Evolutionary conservation across 2,329 filamentous ascomycete genomes (phyloP), one percentile per base, ranked within the genome.

Genomic region (Zalaria sp.): DNA sequence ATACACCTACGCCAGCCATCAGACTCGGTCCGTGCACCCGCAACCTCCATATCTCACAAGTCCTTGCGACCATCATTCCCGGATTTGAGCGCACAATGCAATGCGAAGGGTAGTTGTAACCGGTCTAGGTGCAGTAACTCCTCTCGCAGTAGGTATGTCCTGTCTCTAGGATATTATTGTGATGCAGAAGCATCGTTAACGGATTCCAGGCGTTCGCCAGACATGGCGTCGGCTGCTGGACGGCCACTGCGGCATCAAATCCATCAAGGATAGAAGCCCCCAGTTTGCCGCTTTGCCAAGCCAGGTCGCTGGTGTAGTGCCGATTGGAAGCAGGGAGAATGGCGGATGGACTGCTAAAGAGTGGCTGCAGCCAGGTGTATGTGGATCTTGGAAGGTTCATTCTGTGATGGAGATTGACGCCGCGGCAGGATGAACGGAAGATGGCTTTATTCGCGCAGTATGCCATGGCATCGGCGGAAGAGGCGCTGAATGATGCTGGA

Each of bases 401-500:
- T 7, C 2, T 2, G 7, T 32, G 7, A 32, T 2, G 29, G 29
- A n/a, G 29, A 32, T 32, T 32, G 46, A 3, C 47, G 48, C 8
- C 36, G 31, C 27, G 34, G 25, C 47, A 77, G 73, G 75, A 81
- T 47, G 67, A 74, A 53, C 76, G 87, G 4, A 82, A 85, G 55
- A 93, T 93, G 79, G 87, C 91, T n/a, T 72, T 68, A 25, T 96
- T 96, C 57, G 76, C 87, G 3, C 88, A 96, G 60, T 96, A 93
- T 65, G 89, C 88, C 9, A 72, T 94, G 55, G 86, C 83, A 8
- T 86, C 88, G 3, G 74, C 85, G 0, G 75, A 85, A 39, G 91
- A 96, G 72, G 91, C 91, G 0, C 67, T 98, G 40, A 63, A 75
- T 27, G 86, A 96, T 66, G 81, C 89, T 1, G 77, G 72, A 2